Evolutionary conservation across 1,139 yeast species (phyloP).

Genomic region (Diutina scorzettiae): DNA sequence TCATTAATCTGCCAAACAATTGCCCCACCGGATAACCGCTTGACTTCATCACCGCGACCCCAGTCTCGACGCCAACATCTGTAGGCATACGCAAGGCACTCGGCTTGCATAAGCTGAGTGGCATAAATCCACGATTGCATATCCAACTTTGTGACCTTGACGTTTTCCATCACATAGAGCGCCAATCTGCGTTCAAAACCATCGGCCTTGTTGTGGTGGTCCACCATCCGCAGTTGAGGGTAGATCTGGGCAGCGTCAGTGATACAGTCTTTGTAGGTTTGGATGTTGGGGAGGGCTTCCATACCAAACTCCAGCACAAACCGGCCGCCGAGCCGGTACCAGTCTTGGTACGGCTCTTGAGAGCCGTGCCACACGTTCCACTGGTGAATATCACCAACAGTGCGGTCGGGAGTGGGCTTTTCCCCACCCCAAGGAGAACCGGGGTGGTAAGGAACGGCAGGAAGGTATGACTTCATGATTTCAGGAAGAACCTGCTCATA

Average conservation of each 20-base stretch:
- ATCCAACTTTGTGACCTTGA: constrained; percentile 19
- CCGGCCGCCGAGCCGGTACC: constrained; percentile 27
- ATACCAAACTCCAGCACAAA: constrained; percentile 38
- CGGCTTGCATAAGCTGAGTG: constrained; percentile 39
- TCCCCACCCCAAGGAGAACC: constrained; percentile 35
- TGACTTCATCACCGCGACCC: constrained; percentile 12
- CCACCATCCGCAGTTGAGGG: constrained; percentile 26
- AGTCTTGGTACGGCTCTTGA: constrained; percentile 31
- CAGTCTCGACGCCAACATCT: constrained; percentile 35
- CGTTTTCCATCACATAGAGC: constrained; percentile 31
- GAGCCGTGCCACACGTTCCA: constrained; percentile 42
- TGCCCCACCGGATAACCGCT: constrained; percentile 26
- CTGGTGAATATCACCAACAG: constrained; percentile 34
- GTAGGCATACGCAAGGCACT: constrained; percentile 35
- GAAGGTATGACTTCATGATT: constrained; percentile 13
- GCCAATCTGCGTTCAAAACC: constrained; percentile 35
- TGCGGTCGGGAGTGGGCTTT: constrained; percentile 17
- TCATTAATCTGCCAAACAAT: constrained; percentile 42
- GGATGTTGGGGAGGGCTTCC: constrained; percentile 25
- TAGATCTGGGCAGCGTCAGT: constrained; percentile 19
- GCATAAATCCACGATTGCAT: constrained; percentile 32
- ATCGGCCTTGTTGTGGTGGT: constrained; percentile 30
- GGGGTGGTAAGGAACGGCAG: constrained; percentile 23
- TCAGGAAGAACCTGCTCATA: constrained; percentile 27
- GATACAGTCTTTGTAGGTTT: constrained; percentile 19